phyloP scores from a whole-genome alignment of 2,329 filamentous ascomycete genomes.

The Boeremia lycopersici region DNA sequence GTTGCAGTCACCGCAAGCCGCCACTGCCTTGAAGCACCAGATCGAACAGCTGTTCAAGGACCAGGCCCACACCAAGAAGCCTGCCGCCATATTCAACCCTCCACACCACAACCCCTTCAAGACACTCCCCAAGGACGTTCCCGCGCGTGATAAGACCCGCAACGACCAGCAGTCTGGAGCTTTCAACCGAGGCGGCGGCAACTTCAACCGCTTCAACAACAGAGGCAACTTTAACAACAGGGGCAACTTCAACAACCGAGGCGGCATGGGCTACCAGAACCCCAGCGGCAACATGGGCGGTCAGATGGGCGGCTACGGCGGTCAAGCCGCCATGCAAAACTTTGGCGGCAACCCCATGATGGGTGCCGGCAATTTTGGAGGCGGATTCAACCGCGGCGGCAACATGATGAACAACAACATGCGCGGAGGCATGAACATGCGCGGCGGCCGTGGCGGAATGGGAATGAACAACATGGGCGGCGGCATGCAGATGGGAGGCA shows the following conservation, averaged over 20 bases:
- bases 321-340: constrained; percentile 51
- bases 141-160: constrained; percentile 70
- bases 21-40: constrained; percentile 81
- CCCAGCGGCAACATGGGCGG: constrained; percentile 44
- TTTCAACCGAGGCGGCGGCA: constrained; percentile 50
- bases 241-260: constrained; percentile 41
- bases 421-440: constrained; percentile 56
- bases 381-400: constrained; percentile 51
- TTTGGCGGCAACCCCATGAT: constrained; percentile 50
- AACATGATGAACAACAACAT: constrained; percentile 47
- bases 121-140: constrained; percentile 87
- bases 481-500: constrained; percentile 41
- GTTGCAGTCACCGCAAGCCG: constrained; percentile 80
- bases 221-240: constrained; percentile 43
- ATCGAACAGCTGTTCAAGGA: constrained; percentile 71
- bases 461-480: constrained; percentile 46
- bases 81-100: constrained; percentile 75
- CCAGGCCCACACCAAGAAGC: constrained; percentile 66
- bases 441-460: constrained; percentile 45
- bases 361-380: constrained; percentile 45
- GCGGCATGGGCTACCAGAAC: constrained; percentile 15
- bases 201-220: constrained; percentile 37
- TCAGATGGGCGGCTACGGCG: constrained; percentile 55
- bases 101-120: constrained; percentile 85
- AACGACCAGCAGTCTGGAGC: constrained; percentile 57